A percentile compares a stretch with the other conserved stretches of the same genome.
Evolutionary conservation across 331 rosid species (phyloP).

Genomic region (Quercus phellos): DNA sequence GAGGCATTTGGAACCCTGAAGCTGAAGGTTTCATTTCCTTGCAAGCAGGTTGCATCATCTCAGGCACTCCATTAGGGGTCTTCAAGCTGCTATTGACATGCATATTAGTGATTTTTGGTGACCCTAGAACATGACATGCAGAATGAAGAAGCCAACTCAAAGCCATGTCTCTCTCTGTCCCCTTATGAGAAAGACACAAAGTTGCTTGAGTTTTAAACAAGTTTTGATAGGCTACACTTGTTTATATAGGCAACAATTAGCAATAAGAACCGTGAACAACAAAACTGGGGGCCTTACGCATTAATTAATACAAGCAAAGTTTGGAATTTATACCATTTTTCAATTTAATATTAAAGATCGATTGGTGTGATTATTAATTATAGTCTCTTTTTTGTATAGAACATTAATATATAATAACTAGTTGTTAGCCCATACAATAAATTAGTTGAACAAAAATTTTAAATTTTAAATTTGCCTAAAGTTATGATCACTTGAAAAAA

Average conservation of each 20-base stretch:
- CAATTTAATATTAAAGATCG: conserved; percentile 4
- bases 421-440: fast-evolving
- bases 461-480: too few relatives aligned
- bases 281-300: conserved; percentile 23
- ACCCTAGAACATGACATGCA: conserved; percentile 41
- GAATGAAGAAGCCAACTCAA: conserved; percentile 50
- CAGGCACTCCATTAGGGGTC: neutral
- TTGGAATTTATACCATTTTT: conserved; percentile 13
- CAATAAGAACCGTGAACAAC: conserved; percentile 8
- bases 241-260: conserved; percentile 28
- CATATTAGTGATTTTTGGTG: conserved; percentile 13
- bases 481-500: too few relatives aligned
- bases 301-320: conserved; percentile 21
- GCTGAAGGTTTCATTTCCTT: conserved; percentile 15
- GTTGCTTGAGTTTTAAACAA: conserved; percentile 6
- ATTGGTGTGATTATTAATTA: conserved; percentile 4
- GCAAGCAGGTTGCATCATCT: neutral
- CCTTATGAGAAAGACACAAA: neutral
- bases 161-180: conserved; percentile 22
- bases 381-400: neutral
- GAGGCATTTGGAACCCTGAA: conserved; percentile 66
- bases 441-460: too few relatives aligned
- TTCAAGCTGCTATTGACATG: conserved; percentile 6
- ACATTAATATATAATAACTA: too few relatives aligned
- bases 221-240: neutral